These are phyloP conservation scores for Boletus reticuloceps DNA, from an alignment of 768 basidiomycete species.

Conservation along the genomic window DNA sequence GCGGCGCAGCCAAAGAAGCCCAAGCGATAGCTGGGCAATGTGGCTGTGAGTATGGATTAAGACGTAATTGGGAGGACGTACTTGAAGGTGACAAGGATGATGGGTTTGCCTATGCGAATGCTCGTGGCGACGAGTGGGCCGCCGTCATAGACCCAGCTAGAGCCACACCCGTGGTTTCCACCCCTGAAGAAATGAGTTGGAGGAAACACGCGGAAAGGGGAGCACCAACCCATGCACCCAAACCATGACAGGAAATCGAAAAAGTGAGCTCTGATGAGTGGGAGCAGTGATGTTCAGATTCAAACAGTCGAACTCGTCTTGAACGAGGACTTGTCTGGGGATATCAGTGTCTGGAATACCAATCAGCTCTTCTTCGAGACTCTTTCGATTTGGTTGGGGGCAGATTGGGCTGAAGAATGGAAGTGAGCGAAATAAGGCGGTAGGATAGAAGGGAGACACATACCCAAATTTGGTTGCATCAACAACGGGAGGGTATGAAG, in stretches of 20 bases:
- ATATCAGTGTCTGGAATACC: constrained; percentile 52
- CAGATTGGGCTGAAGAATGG: constrained; percentile 60
- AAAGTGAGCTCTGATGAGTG: constrained; percentile 48
- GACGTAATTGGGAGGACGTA: constrained; percentile 37
- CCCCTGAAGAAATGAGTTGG: constrained; percentile 46
- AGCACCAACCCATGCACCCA: constrained; percentile 79
- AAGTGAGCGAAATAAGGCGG: constrained; percentile 1
- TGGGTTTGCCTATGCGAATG: constrained; percentile 56
- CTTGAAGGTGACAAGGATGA: constrained; percentile 77
- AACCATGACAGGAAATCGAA: constrained; percentile 72
- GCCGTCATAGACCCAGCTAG: constrained; percentile 75
- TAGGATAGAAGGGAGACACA: constrained; percentile 18
- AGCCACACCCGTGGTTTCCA: constrained; percentile 69
- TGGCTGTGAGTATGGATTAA: constrained; percentile 9
- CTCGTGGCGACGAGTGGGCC: constrained; percentile 70
- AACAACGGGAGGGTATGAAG: constrained; percentile 53
- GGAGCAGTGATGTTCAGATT: constrained; percentile 82
- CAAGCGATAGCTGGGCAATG: constrained; percentile 59
- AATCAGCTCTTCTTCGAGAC: constrained; percentile 60
- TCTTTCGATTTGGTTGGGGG: constrained; percentile 54
- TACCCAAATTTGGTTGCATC: constrained; percentile 71
- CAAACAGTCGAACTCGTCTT: constrained; percentile 77
- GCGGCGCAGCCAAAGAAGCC: constrained; percentile 79
- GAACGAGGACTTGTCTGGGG: constrained; percentile 53
- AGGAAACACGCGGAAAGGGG: constrained; percentile 4